Percentiles rank a stretch among this genome's conserved stretches.
phyloP scores from a whole-genome alignment of 768 basidiomycete genomes.

The Kondoa malvinella region DNA sequence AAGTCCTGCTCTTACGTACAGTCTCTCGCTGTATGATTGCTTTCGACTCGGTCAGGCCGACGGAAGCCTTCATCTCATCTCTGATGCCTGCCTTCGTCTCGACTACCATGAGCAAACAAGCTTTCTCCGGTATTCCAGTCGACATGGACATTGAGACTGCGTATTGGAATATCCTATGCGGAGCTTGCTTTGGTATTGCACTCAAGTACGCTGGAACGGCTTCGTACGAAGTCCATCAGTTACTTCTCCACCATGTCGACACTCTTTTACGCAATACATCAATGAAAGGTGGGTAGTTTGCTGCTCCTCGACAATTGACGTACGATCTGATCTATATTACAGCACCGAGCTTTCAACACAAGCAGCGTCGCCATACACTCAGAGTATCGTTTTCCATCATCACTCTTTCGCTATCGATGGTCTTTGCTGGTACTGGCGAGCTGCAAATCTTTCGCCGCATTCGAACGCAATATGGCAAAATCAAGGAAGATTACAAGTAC shows the following conservation, averaged over 20 bases:
- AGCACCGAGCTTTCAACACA: constrained; percentile 70
- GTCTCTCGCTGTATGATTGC: constrained; percentile 62
- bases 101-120: constrained; percentile 38
- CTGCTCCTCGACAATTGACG: not conserved
- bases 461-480: constrained; percentile 75
- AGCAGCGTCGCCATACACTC: constrained; percentile 70
- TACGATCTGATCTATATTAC: constrained; percentile 9
- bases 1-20: constrained; percentile 64
- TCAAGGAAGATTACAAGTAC: constrained; percentile 43
- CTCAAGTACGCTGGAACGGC: constrained; percentile 91
- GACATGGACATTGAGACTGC: constrained; percentile 50
- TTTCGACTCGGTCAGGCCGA: constrained; percentile 63
- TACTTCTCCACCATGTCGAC: constrained; percentile 68
- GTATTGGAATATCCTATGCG: constrained; percentile 77
- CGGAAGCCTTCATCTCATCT: constrained; percentile 31
- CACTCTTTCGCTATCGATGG: constrained; percentile 67
- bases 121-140: constrained; percentile 43
- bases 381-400: constrained; percentile 77
- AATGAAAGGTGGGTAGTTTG: not conserved
- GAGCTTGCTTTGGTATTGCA: constrained; percentile 76
- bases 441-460: constrained; percentile 71
- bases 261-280: constrained; percentile 55
- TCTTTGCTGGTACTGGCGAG: constrained; percentile 96
- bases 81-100: constrained; percentile 57
- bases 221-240: constrained; percentile 65